Evolutionary conservation across 805 yeast genomes (phyloP), one percentile per base, ranked within the genome.

Genomic region (Lachancea mirantina): DNA sequence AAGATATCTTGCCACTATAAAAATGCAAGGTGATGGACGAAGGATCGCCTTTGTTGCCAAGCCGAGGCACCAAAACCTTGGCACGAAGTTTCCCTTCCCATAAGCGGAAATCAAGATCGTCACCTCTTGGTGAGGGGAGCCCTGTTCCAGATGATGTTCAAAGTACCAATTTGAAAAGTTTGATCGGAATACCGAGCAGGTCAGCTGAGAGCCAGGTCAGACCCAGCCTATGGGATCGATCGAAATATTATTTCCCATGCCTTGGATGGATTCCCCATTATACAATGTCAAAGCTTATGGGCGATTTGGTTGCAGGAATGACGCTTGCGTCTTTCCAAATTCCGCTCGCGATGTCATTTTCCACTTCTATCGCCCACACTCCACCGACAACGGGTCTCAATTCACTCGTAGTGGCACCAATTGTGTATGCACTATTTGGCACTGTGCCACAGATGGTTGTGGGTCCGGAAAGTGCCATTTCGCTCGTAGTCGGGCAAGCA

Each of bases 381-480:
- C 89, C 92, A 8, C 84, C 95, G 0, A 56, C 80, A 2, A 74
- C 81, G 42, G 96, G 96, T 0, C 63, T 88, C 6, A 72, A 78
- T 42, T 84, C 87, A 0, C 67, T 85, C 29, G 77, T 84, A 1
- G 64, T 82, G 3, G 84, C 92, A 0, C 94, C 95, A 0, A 59
- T 80, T n/a, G 60, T 83, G 6, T 87, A 87, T 52, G 68, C 84
- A 5, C 39, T 85, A 3, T 65, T 85, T 38, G 96, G 96, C 0
- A 73, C 92, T 0, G 94, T 85, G 1, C 95, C 95, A 0, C 79
- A 78, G 38, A 74, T 87, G 80, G 76, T 85, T 23, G 94, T 87
- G 13, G 95, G 95, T 0, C 95, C 96, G 1, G 94, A 87, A 55
- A 88, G 89, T 13, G 88, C 95, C 1, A 76, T 84, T 6, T 83